These are phyloP conservation scores for Coniochaeta sp. DNA, from an alignment of 2,329 filamentous ascomycete species.

Conservation along the genomic window DNA sequence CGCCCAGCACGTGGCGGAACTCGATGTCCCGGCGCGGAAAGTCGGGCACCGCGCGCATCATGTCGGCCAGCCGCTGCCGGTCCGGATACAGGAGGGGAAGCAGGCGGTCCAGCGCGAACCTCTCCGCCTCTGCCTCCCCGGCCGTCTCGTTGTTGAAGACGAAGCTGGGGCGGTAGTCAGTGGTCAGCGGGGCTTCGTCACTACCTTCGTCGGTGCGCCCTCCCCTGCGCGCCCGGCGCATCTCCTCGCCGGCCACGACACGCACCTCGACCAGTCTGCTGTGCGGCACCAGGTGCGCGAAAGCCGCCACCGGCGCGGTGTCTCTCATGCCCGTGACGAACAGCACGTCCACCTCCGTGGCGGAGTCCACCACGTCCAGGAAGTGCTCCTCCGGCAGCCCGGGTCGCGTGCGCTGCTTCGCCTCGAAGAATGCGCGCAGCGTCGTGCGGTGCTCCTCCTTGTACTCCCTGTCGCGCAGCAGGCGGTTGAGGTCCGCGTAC, in stretches of 20 bases:
- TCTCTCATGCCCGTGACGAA: slow-evolving; percentile 60
- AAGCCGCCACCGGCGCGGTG: slow-evolving; percentile 42
- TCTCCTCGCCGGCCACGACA: slow-evolving; percentile 32
- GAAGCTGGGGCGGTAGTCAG: slow-evolving; percentile 31
- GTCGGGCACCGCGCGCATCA: slow-evolving; percentile 40
- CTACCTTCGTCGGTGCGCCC: slow-evolving; percentile 12
- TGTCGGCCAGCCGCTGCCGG: slow-evolving; percentile 35
- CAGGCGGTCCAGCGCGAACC: slow-evolving; percentile 34
- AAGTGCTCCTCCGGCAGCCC: slow-evolving; percentile 44
- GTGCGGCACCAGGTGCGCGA: slow-evolving; percentile 46
- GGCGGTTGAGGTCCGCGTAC: slow-evolving; percentile 36
- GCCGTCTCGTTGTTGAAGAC: slow-evolving; percentile 42
- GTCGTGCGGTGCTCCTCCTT: slow-evolving; percentile 52
- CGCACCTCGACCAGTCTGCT: slow-evolving; percentile 47
- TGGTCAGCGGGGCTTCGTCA: no score
- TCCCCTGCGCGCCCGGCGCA: slow-evolving; percentile 25
- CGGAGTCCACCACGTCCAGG: slow-evolving; percentile 31
- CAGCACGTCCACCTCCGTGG: slow-evolving; percentile 42
- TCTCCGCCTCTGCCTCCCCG: slow-evolving; percentile 28
- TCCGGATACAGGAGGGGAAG: slow-evolving; percentile 38
- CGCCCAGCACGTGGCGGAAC: slow-evolving; percentile 52
- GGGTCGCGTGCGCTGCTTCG: slow-evolving; percentile 34
- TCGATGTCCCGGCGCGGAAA: slow-evolving; percentile 44
- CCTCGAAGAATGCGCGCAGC: slow-evolving; percentile 43
- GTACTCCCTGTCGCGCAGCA: slow-evolving; percentile 48